Conservation (phyloP, 2,329 filamentous ascomycete genomes). For the Aspergillus sp. region DNA sequence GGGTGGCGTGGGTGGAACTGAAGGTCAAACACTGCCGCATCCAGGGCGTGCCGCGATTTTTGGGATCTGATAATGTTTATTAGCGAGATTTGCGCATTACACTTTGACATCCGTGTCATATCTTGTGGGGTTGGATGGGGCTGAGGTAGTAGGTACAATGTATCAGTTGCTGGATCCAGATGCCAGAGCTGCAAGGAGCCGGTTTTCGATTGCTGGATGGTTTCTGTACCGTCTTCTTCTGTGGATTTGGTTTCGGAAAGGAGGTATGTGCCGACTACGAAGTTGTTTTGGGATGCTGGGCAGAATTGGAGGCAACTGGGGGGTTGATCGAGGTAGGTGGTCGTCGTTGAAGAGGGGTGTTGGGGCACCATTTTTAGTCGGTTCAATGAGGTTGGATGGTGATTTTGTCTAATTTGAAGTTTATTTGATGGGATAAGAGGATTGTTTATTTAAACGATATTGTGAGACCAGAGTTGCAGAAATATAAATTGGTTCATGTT, state of each 20-base stretch:
- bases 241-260: conserved; percentile 47
- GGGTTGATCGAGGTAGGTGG: conserved; percentile 42
- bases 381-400: not conserved
- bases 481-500: not conserved
- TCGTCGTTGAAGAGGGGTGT: conserved; percentile 31
- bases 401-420: not conserved
- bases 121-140: not conserved
- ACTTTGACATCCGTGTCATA: not conserved
- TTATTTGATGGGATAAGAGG: not conserved
- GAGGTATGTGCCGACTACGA: conserved; percentile 83
- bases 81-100: not conserved
- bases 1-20: conserved; percentile 67
- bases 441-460: not conserved
- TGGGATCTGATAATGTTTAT: conserved; percentile 44
- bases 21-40: conserved; percentile 78
- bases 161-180: conserved; percentile 39
- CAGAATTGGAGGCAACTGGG: conserved; percentile 48
- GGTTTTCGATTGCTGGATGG: conserved; percentile 60
- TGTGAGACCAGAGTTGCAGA: not conserved
- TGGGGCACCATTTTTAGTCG: conserved; percentile 17
- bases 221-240: conserved; percentile 17
- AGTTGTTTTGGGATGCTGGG: conserved; percentile 55
- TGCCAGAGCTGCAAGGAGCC: conserved; percentile 71
- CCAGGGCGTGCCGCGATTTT: conserved; percentile 61
- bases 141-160: conserved; percentile 22